phyloP scores from a whole-genome alignment of 176 grass and related monocot species.

The Luzula sylvatica region DNA sequence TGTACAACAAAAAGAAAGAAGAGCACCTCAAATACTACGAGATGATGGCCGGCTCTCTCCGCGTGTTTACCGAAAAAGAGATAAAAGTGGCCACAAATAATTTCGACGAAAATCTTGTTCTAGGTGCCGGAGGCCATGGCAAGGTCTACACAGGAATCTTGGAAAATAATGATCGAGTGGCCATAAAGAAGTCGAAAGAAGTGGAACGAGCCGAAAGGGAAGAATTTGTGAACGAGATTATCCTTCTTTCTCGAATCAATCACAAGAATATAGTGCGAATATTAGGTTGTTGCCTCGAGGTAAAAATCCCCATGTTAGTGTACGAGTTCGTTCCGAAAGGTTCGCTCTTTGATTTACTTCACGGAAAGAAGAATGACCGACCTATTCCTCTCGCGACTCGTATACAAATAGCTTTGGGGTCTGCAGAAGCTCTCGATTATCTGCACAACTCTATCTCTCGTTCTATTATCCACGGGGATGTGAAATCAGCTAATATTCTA shows the following conservation, averaged over 20 bases:
- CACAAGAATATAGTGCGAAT: constrained; percentile 31
- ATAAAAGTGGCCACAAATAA: background rate
- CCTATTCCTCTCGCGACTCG: background rate
- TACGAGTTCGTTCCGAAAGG: constrained; percentile 28
- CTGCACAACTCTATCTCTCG: constrained; percentile 15
- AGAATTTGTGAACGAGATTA: constrained; percentile 32
- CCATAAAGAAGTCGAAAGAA: constrained; percentile 23
- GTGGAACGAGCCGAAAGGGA: background rate
- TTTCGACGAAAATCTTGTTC: background rate
- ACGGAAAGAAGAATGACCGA: background rate
- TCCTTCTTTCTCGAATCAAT: constrained; percentile 28
- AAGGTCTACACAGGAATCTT: constrained; percentile 29
- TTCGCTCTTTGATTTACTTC: constrained; percentile 22
- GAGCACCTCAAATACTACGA: constrained; percentile 2
- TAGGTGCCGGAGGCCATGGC: background rate
- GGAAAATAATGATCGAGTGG: constrained; percentile 2
- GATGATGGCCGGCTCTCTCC: background rate
- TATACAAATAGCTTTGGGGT: constrained; percentile 12
- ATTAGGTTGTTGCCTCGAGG: constrained; percentile 30
- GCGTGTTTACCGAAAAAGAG: background rate
- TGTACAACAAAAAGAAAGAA: constrained; percentile 1
- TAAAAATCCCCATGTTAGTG: constrained; percentile 28
- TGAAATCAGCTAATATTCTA: constrained; percentile 28
- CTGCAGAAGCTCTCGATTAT: constrained; percentile 21
- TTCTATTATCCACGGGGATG: constrained; percentile 24